These are phyloP conservation scores for Trichoderma sp. DNA, from an alignment of 2,329 filamentous ascomycete species.

Conservation along the genomic window DNA sequence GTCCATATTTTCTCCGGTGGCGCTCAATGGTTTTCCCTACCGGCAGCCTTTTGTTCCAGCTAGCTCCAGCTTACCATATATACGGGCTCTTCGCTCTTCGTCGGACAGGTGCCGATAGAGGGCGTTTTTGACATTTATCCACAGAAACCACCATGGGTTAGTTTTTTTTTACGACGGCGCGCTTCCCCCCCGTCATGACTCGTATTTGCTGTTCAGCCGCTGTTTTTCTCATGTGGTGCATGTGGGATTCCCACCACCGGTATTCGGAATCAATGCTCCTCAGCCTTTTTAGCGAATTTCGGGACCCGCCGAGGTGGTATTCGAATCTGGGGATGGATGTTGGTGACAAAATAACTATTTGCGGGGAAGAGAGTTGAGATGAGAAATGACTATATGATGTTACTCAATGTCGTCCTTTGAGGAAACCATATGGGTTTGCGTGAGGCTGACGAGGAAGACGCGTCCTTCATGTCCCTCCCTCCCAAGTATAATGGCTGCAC, in stretches of 20 bases:
- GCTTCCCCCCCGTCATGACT: background rate
- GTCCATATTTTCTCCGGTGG: conserved; percentile 12
- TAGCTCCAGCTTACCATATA: background rate
- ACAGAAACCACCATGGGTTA: background rate
- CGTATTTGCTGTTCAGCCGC: background rate
- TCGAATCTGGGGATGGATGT: background rate
- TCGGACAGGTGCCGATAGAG: conserved; percentile 6
- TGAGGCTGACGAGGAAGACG: background rate
- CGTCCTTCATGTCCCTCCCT: background rate
- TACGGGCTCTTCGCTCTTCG: background rate
- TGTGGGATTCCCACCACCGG: background rate
- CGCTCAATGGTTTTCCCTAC: conserved; percentile 5
- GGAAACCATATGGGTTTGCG: background rate
- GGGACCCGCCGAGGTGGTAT: background rate
- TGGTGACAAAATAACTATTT: background rate
- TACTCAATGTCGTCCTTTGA: background rate
- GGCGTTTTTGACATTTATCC: background rate
- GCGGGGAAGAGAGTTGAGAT: background rate
- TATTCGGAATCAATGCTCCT: background rate
- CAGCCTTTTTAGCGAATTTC: background rate
- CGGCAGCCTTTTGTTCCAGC: background rate
- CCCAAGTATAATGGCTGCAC: background rate
- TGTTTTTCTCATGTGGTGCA: background rate
- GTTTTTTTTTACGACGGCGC: background rate
- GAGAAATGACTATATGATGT: background rate